phyloP scores from a whole-genome alignment of 2,329 filamentous ascomycete genomes.

The Teratosphaeria destructans region DNA sequence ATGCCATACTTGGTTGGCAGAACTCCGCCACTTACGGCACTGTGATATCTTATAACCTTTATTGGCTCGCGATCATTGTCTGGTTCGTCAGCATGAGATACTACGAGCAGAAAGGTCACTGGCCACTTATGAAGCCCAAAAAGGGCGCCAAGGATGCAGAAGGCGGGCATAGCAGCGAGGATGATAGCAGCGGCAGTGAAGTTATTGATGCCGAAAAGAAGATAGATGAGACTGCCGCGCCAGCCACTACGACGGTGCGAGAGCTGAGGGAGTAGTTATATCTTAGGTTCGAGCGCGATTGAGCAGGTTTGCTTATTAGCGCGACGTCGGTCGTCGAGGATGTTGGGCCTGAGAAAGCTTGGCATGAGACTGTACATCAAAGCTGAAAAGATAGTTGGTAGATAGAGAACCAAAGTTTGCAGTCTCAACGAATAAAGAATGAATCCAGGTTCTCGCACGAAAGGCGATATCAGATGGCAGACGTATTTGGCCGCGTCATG shows the following conservation, averaged over 20 bases:
- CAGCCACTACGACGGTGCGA: conserved; percentile 8
- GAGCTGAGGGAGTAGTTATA: conserved; percentile 7
- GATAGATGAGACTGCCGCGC: conserved; percentile 6
- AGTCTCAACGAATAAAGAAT: too few species aligned
- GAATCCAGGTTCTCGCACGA: background rate
- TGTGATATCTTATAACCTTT: conserved; percentile 77
- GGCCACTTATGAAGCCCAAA: conserved; percentile 33
- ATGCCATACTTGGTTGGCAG: conserved; percentile 74
- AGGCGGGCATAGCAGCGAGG: conserved; percentile 14
- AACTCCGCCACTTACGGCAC: conserved; percentile 84
- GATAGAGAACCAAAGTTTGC: too few species aligned
- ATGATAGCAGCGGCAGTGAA: conserved; percentile 11
- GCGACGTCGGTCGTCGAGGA: background rate
- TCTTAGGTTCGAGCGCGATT: background rate
- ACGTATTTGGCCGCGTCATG: background rate
- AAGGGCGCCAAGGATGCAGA: conserved; percentile 9
- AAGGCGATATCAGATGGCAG: background rate
- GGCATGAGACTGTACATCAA: background rate
- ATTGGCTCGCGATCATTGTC: conserved; percentile 65
- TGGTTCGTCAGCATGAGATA: conserved; percentile 56
- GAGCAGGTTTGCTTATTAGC: background rate
- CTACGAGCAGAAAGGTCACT: conserved; percentile 48
- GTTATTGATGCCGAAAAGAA: conserved; percentile 11
- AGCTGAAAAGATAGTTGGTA: too few species aligned
- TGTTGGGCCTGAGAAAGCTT: background rate